Evolutionary conservation across 306 rosid species (phyloP).

Genomic region (Quercus robur): DNA sequence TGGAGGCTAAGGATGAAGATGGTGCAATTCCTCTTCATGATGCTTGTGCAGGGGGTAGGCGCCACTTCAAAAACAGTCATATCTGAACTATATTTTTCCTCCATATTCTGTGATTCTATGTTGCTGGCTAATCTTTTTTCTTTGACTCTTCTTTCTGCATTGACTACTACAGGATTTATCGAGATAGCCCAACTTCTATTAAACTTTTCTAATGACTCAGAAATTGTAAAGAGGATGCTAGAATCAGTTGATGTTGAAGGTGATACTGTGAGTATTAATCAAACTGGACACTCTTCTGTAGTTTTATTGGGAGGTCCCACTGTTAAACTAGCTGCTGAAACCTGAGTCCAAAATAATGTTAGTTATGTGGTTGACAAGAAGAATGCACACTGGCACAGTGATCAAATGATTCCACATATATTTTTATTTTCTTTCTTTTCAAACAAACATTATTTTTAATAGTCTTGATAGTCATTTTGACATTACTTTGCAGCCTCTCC

Average conservation of each 20-base stretch:
- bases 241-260: slow-evolving; percentile 88
- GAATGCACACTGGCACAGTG: neutral
- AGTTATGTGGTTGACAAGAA: neutral
- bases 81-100: neutral
- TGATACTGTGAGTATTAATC: slow-evolving; percentile 69
- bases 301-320: neutral
- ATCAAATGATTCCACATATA: neutral
- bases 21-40: slow-evolving; percentile 92
- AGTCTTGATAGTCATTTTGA: slow-evolving; percentile 8
- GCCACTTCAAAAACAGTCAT: neutral
- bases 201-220: slow-evolving; percentile 43
- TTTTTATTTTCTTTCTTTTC: neutral
- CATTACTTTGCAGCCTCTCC: slow-evolving; percentile 72
- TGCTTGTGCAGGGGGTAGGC: slow-evolving; percentile 93
- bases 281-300: neutral
- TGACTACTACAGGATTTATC: slow-evolving; percentile 47
- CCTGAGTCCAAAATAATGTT: neutral
- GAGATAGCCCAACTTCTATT: slow-evolving; percentile 76
- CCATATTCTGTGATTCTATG: neutral
- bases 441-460: neutral
- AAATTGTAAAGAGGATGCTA: slow-evolving; percentile 63
- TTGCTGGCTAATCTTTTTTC: neutral
- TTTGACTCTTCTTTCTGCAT: neutral
- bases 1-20: slow-evolving; percentile 76
- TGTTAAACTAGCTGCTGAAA: neutral